phyloP scores from a whole-genome alignment of 139 green algal species.

The Ulvella scutata region DNA sequence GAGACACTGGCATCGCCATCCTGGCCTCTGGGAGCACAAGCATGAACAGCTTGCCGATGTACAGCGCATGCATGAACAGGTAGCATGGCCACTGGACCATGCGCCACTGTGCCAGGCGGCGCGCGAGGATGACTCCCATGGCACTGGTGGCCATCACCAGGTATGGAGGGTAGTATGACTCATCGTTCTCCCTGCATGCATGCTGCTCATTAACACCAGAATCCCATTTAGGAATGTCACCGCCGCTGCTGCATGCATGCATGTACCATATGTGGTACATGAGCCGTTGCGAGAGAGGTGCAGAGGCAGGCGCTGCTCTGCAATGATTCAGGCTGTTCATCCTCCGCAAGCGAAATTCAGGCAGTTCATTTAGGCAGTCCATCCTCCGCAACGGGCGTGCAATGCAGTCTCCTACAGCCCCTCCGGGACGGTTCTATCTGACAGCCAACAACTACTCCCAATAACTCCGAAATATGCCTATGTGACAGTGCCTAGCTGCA shows the following conservation, averaged over 20 bases:
- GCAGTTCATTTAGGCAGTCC: too few relatives aligned
- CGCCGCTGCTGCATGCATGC: too few relatives aligned
- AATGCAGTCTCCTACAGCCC: too few relatives aligned
- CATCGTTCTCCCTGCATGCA: constrained; percentile 16
- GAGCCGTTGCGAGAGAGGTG: not conserved
- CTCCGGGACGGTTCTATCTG: too few relatives aligned
- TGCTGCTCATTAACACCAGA: too few relatives aligned
- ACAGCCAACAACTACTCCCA: too few relatives aligned
- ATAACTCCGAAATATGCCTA: too few relatives aligned
- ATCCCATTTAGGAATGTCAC: too few relatives aligned
- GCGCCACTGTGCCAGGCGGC: constrained; percentile 10
- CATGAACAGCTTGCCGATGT: constrained; percentile 73
- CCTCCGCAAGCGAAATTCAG: constrained; percentile 17
- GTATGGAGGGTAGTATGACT: constrained; percentile 70
- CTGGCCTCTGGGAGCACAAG: constrained; percentile 60
- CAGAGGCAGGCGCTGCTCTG: not conserved
- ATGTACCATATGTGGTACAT: too few relatives aligned
- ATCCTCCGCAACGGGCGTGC: too few relatives aligned
- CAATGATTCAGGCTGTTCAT: constrained; percentile 11
- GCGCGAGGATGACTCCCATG: constrained; percentile 39
- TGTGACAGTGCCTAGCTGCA: too few relatives aligned
- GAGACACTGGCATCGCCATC: constrained; percentile 20
- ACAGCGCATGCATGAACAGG: constrained; percentile 41
- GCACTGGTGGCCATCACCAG: constrained; percentile 67
- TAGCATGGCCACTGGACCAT: constrained; percentile 12